These are phyloP conservation scores for Iris macrosiphon DNA, from an alignment of 106 monocot species.

Conservation along the genomic window DNA sequence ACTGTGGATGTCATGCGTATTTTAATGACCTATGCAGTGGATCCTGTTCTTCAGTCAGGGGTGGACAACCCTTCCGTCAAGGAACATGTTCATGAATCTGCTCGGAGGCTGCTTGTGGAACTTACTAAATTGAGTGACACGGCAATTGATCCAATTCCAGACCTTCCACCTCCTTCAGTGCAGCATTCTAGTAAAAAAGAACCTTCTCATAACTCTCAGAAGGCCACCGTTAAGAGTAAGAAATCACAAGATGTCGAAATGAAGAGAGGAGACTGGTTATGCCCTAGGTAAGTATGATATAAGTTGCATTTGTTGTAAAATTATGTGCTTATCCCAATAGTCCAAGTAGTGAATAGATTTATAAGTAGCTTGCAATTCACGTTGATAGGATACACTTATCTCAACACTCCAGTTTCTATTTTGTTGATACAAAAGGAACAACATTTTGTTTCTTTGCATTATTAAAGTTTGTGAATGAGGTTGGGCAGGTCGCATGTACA, in stretches of 20 bases:
- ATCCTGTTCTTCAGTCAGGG: slow-evolving; percentile 21
- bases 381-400: no score
- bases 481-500: no score
- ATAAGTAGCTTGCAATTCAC: no score
- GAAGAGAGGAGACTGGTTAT: slow-evolving; percentile 90
- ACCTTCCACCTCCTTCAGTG: slow-evolving; percentile 34
- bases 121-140: slow-evolving; percentile 75
- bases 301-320: no score
- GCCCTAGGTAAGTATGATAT: slow-evolving; percentile 53
- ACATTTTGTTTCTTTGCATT: no score
- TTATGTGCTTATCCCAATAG: no score
- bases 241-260: slow-evolving; percentile 46
- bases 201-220: slow-evolving; percentile 11
- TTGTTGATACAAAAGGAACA: no score
- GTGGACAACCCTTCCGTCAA: slow-evolving; percentile 22
- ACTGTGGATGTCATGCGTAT: slow-evolving; percentile 85
- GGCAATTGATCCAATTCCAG: slow-evolving; percentile 53
- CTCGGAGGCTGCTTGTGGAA: slow-evolving; percentile 55
- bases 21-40: slow-evolving; percentile 59
- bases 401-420: no score
- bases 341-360: no score
- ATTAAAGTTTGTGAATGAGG: no score
- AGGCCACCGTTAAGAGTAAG: neutral
- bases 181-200: slow-evolving; percentile 8
- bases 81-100: slow-evolving; percentile 52